Base-by-base conservation (phyloP, 441 rosid species). In the Pelargonium fulgidum region DNA sequence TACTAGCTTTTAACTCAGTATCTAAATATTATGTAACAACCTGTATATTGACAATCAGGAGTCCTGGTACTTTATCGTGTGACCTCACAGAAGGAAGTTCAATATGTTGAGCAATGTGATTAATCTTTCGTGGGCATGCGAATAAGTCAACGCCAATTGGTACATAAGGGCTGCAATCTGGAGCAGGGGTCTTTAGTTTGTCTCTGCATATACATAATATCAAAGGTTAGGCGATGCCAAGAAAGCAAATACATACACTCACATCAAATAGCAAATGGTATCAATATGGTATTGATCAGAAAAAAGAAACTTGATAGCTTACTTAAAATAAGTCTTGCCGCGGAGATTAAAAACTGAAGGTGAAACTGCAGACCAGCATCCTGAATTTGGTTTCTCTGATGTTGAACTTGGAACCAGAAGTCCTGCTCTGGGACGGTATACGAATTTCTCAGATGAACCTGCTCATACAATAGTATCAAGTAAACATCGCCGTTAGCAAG, bases 21-120 rank as follows among this genome's bases (percentile, higher is more conserved):
- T 52, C 59, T 14, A 52, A 16, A 50, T 50, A 9, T 45, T 45
- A 13, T 45, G 19, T 11, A 12, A 86, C 89, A 12, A 86, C 89
- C 89, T 87, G 91, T 67, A 89, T 84, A 77, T 91, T 91, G 63
- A 91, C 82, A 50, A 91, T 85, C 50, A 91, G 73, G 44, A 89
- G 84, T 19, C 80, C 68, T 0, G 96, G 93, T 36, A 84, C 65
- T 65, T 84, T 79, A 3, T 76, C 82, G 26, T 77, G 73, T 0
- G 83, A 22, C 63, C 81, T 87, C 22, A 81, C 71, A 9, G 69
- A 65, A 70, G 93, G 92, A 62, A 85, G 91, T 70, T 89, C 96
- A 29, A 91, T 83, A 69, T 89, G 88, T 63, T 84, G 96, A 74
- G 97, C 92, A 81, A 89, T 91, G 79, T 89, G 96, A 72, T 72